phyloP scores from a whole-genome alignment of 2,329 filamentous ascomycete species.

The Fusarium oxysporum region DNA sequence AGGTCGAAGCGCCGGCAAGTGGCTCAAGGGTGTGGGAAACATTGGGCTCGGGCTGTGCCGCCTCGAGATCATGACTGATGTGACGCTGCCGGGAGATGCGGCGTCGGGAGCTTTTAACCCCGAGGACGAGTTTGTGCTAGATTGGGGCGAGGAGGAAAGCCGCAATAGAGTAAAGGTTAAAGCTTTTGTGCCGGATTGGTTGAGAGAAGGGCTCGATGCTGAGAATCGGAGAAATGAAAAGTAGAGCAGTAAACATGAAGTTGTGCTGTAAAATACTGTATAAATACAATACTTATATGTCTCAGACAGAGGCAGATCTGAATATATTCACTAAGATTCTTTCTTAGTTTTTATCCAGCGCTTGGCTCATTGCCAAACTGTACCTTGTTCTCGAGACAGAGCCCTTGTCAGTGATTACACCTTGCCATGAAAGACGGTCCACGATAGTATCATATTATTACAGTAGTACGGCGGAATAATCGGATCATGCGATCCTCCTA shows the following conservation, averaged over 20 bases:
- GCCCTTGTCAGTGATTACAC: not conserved
- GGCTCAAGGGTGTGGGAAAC: slow-evolving; percentile 83
- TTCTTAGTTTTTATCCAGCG: not conserved
- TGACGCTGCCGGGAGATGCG: slow-evolving; percentile 76
- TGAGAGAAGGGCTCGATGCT: slow-evolving; percentile 57
- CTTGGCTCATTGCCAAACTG: not conserved
- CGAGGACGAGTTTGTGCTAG: slow-evolving; percentile 71
- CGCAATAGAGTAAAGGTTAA: slow-evolving; percentile 67
- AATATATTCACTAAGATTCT: not conserved
- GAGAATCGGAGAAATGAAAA: slow-evolving; percentile 34
- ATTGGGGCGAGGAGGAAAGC: slow-evolving; percentile 59
- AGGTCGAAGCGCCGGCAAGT: slow-evolving; percentile 83
- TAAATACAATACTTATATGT: not conserved
- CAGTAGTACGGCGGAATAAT: not conserved
- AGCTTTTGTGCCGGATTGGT: slow-evolving; percentile 88
- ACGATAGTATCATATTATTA: not conserved
- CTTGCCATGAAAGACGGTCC: not conserved
- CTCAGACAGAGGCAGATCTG: slow-evolving; percentile 17
- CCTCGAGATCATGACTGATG: slow-evolving; percentile 89
- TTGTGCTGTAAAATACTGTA: slow-evolving; percentile 28
- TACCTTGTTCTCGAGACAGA: not conserved
- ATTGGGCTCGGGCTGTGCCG: slow-evolving; percentile 88
- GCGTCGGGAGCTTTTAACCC: slow-evolving; percentile 71
- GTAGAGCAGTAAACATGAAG: not conserved
- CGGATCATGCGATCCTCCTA: not conserved